Evolutionary conservation across 768 basidiomycete species (phyloP), one percentile per base, ranked within the genome.

Genomic region (Suillus variegatus): DNA sequence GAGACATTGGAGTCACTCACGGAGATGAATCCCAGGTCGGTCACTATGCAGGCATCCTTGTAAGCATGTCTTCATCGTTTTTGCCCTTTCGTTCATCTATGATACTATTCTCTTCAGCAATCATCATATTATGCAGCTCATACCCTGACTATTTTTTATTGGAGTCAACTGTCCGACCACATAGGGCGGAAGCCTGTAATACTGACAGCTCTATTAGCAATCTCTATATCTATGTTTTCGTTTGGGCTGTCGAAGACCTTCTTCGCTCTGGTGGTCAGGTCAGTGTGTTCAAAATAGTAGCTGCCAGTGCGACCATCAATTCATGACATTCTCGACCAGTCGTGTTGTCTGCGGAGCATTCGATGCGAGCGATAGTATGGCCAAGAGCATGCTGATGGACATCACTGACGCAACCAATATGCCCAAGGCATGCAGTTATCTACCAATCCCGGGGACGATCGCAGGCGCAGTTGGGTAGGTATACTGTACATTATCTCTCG

Each of bases 361-460:
- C 12, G 83, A 84, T 67, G 90, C 89, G 25, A 89, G 84, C 66
- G 73, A 81, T 36, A 81, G 84, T 1, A 76, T 83, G 36, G 77
- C 82, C 65, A 84, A 85, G 65, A 83, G 82, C 57, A 79, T 38
- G 36, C 36, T 38, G 36, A 38, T 81, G 7, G 84, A 85, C 66
- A 78, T 85, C 40, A 83, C 73, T 8, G 74, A 75, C 43, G 14
- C 72, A 13, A 75, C 74, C 16, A 78, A 72, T 64, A 69, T 69
- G 57, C 77, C 69, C 3, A 66, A 66, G 54, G 82, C 86, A 16
- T 91, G 87, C 71, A 82, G 85, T 3, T 86, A 84, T 63, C 76
- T 89, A 73, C 91, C 91, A 1, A 69, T 78, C 8, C 68, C 80
- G 18, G 84, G 83, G 84, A 74, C 75, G 38, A 58, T 77, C 18